Evolutionary conservation across 2,329 filamentous ascomycete genomes (phyloP).

Genomic region (Aureobasidium uvarum): DNA sequence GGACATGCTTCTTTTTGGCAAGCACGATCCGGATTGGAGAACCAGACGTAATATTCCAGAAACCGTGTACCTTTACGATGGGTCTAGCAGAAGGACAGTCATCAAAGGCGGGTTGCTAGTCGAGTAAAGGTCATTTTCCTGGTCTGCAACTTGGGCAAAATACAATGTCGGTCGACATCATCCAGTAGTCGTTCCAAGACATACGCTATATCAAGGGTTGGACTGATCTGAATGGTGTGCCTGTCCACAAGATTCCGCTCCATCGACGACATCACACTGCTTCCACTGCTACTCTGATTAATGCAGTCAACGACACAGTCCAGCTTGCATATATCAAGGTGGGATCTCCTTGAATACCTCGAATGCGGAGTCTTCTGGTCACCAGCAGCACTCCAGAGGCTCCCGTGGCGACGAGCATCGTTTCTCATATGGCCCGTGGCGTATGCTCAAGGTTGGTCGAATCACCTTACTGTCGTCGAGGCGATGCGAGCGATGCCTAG

Average conservation of each 20-base stretch:
- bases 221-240: background rate
- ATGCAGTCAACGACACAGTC: background rate
- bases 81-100: background rate
- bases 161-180: background rate
- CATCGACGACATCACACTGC: background rate
- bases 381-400: background rate
- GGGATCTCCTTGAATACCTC: too few species aligned
- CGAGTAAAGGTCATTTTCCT: background rate
- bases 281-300: background rate
- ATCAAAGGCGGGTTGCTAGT: slow-evolving; percentile 15
- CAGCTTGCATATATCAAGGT: background rate
- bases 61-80: slow-evolving; percentile 46
- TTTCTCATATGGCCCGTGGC: background rate
- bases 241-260: background rate
- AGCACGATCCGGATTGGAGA: slow-evolving; percentile 42
- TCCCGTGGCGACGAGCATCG: too few species aligned
- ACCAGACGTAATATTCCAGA: slow-evolving; percentile 45
- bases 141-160: background rate
- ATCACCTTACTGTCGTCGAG: background rate
- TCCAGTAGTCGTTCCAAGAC: background rate
- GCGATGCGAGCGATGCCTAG: background rate
- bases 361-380: background rate
- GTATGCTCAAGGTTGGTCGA: background rate
- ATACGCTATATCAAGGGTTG: background rate
- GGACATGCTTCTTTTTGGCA: slow-evolving; percentile 47